Base-by-base conservation (phyloP, 352 stramenopile species). In the Globisporangium megalacanthum region DNA sequence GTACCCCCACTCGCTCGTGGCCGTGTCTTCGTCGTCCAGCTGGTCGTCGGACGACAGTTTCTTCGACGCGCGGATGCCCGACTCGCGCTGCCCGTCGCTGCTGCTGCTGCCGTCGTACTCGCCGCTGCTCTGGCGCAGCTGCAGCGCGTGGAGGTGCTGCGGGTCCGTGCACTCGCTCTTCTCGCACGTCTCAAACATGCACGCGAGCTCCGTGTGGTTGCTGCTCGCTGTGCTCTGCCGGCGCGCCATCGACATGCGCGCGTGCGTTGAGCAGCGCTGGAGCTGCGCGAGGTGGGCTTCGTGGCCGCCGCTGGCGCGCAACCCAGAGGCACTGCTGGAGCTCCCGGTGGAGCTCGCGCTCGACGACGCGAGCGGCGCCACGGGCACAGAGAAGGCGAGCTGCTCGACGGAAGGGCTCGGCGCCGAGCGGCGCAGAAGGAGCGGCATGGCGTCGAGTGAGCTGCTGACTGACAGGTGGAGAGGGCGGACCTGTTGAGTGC, bases 341-440 rank as follows among this genome's bases (percentile, higher is more conserved):
- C 15, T 44, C 33, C 44, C 33, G 41, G 8, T 46, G 6, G 33
- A 44, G 20, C 53, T 57, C 37, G 52, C 48, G 22, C 49, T 17
- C n/a, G 56, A 58, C 14, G 31, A 33, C 0, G 62, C 42, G n/a
- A 81, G 57, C 48, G 74, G 69, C 9, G 63, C 61, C 11, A 65
- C 60, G 3, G 68, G 67, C 51, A 75, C 58, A 0, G 71, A 53
- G 60, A 87, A 77, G 42, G 76, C 69, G 50, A 93, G 83, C 67
- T 91, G 75, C 41, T 91, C 80, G 39, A 91, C 77, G 19, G 77
- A 83, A 2, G 80, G 81, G 53, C 78, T 88, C 10, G 83, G 80
- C 20, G 83, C 83, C 20, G 77, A 71, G 42, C 74, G 65, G 50
- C 83, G 77, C 52, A 93, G 54, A 9, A 93, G 71, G 29, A 86